phyloP scores from a whole-genome alignment of 768 basidiomycete species.

The Auricularia cornea region DNA sequence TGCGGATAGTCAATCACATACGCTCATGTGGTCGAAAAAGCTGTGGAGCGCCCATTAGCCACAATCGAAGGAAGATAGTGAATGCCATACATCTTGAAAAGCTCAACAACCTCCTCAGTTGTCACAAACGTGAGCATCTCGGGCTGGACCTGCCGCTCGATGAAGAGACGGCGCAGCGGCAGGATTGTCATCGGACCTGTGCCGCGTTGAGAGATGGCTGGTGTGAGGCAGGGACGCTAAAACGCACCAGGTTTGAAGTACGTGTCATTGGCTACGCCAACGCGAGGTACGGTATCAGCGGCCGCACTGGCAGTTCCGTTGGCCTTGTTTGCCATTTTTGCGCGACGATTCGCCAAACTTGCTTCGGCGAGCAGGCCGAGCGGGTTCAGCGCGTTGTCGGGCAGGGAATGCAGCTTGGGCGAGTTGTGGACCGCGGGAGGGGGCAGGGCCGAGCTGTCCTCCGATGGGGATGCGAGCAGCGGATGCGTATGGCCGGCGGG shows the following conservation, averaged over 20 bases:
- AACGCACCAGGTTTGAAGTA: conserved; percentile 85
- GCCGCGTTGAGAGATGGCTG: background rate
- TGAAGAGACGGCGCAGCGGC: conserved; percentile 72
- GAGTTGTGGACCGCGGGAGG: conserved; percentile 30
- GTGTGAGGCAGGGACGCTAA: background rate
- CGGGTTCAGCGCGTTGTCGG: conserved; percentile 88
- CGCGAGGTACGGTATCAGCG: conserved; percentile 28
- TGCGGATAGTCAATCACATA: conserved; percentile 24
- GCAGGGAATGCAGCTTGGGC: conserved; percentile 83
- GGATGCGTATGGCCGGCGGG: conserved; percentile 46
- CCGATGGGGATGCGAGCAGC: conserved; percentile 42
- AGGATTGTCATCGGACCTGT: conserved; percentile 82
- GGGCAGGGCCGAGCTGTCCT: conserved; percentile 33
- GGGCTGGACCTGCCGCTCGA: conserved; percentile 84
- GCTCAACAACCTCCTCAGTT: conserved; percentile 81
- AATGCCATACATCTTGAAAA: conserved; percentile 77
- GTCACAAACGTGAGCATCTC: conserved; percentile 86
- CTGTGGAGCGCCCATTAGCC: conserved; percentile 25
- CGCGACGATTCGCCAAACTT: conserved; percentile 65
- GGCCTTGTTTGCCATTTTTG: conserved; percentile 32
- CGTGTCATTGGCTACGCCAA: conserved; percentile 77
- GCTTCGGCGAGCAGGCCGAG: conserved; percentile 89
- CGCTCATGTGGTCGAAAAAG: conserved; percentile 71
- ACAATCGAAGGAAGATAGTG: conserved; percentile 7
- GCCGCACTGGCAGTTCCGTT: conserved; percentile 9